Evolutionary conservation across 1,284 basidiomycete species (phyloP).

Genomic region (Apiotrichum porosum): DNA sequence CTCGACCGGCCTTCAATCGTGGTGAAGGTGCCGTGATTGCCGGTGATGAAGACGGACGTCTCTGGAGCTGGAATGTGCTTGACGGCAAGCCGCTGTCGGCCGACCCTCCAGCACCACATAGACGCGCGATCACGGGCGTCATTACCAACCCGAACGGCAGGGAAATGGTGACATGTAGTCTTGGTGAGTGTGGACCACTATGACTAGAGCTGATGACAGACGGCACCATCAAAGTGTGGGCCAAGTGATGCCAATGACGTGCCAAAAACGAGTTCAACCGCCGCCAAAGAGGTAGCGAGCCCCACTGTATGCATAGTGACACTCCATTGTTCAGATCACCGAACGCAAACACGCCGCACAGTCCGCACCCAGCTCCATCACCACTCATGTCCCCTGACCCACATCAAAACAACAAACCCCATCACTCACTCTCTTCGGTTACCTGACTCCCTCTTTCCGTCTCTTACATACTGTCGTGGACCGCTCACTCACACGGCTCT

Average conservation of each 20-base stretch:
- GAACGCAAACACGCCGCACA: too few species aligned
- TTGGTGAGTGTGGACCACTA: conserved; percentile 49
- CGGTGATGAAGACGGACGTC: conserved; percentile 80
- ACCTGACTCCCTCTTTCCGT: neutral
- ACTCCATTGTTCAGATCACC: too few species aligned
- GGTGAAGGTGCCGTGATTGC: conserved; percentile 75
- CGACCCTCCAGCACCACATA: conserved; percentile 67
- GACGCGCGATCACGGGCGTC: conserved; percentile 59
- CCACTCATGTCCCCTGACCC: neutral
- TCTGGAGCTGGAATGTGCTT: conserved; percentile 91
- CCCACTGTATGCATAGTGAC: too few species aligned
- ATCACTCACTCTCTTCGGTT: neutral
- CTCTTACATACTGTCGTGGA: too few species aligned
- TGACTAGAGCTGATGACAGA: conserved; percentile 16
- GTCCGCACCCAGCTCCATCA: neutral
- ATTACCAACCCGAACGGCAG: conserved; percentile 57
- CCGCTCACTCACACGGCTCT: too few species aligned
- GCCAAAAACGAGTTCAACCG: too few species aligned
- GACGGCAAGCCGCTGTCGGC: conserved; percentile 64
- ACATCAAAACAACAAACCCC: neutral
- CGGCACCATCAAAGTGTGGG: conserved; percentile 41
- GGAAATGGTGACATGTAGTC: conserved; percentile 80
- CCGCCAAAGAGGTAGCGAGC: neutral
- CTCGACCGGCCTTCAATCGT: conserved; percentile 74
- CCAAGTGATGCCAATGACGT: neutral